These are phyloP conservation scores for Tuber magnatum DNA, from an alignment of 495 filamentous ascomycete genomes.

Conservation along the genomic window DNA sequence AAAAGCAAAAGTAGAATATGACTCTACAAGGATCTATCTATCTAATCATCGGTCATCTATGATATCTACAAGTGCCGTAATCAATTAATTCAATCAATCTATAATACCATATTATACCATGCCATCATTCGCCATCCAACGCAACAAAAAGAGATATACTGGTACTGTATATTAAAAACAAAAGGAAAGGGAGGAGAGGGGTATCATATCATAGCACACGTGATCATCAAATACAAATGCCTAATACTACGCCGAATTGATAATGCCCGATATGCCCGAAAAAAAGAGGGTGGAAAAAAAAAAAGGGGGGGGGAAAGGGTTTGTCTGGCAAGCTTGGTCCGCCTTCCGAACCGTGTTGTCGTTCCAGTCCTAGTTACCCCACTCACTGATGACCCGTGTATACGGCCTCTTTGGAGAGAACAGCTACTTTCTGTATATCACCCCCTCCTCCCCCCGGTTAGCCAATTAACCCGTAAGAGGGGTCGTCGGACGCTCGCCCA, in stretches of 20 bases:
- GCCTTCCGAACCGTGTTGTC: slow-evolving; percentile 27
- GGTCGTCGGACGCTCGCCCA: background rate
- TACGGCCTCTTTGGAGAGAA: slow-evolving; percentile 40
- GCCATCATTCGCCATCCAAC: background rate
- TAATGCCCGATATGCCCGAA: background rate
- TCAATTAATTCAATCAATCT: background rate
- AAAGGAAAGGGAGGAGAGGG: background rate
- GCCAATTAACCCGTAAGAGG: background rate
- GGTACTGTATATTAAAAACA: background rate
- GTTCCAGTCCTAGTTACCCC: slow-evolving; percentile 22
- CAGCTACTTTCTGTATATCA: slow-evolving; percentile 36
- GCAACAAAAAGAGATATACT: slow-evolving; percentile 1
- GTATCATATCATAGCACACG: slow-evolving; percentile 4
- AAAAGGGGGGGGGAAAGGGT: slow-evolving; percentile 18
- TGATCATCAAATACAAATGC: slow-evolving; percentile 1
- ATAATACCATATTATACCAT: background rate
- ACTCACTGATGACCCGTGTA: slow-evolving; percentile 34
- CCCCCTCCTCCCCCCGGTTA: slow-evolving; percentile 13
- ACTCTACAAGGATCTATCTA: background rate
- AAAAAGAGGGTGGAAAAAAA: slow-evolving; percentile 10
- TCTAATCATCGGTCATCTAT: background rate
- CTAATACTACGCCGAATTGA: background rate
- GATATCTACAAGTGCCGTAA: slow-evolving; percentile 4
- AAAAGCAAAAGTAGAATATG: background rate
- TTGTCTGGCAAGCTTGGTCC: slow-evolving; percentile 22